Evolutionary conservation across 2,329 filamentous ascomycete genomes (phyloP).

Genomic region (Mycosphaerella arachidis): DNA sequence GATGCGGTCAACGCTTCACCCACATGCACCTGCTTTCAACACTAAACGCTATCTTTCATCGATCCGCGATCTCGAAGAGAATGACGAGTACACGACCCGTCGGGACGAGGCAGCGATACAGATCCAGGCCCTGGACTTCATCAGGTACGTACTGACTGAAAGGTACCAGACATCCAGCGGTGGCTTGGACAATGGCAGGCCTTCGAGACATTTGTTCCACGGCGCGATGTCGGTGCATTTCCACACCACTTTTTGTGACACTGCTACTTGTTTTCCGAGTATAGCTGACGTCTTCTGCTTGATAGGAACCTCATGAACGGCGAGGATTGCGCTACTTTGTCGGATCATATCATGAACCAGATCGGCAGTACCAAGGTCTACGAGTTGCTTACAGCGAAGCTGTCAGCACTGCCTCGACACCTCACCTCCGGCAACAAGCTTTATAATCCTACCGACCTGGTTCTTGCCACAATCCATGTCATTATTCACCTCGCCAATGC

Average conservation of each 20-base stretch:
- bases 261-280: too few species aligned
- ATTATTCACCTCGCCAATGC: constrained; percentile 86
- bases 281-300: too few species aligned
- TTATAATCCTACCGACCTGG: constrained; percentile 55
- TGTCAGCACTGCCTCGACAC: constrained; percentile 47
- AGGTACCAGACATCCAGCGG: too few species aligned
- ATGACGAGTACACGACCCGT: constrained; percentile 60
- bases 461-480: constrained; percentile 73
- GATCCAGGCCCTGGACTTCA: constrained; percentile 83
- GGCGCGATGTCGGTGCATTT: too few species aligned
- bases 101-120: constrained; percentile 81
- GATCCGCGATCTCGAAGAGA: constrained; percentile 51
- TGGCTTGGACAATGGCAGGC: too few species aligned
- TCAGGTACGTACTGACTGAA: constrained; percentile 40
- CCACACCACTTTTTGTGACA: too few species aligned
- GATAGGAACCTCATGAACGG: constrained; percentile 73
- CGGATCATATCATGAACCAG: constrained; percentile 73
- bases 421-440: constrained; percentile 33
- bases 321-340: constrained; percentile 61
- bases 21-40: constrained; percentile 23
- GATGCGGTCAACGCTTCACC: constrained; percentile 32
- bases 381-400: constrained; percentile 72
- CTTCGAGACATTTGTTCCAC: too few species aligned
- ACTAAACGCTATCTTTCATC: constrained; percentile 27
- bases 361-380: constrained; percentile 76